Percentiles rank a stretch among this genome's conserved stretches.
Conservation (phyloP, 768 basidiomycete genomes). For the Clitopilus passeckerianus region DNA sequence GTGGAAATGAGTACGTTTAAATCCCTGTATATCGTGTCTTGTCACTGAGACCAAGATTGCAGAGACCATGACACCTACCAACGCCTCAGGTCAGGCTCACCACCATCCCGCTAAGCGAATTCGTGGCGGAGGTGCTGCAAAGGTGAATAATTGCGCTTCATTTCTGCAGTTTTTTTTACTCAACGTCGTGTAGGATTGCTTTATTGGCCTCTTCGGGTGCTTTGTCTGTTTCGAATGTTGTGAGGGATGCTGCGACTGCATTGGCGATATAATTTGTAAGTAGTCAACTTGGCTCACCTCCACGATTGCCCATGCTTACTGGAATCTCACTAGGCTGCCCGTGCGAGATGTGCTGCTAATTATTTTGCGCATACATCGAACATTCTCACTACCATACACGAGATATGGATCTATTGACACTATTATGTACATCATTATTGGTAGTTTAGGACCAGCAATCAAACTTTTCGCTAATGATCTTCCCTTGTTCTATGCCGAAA, state of each 20-base stretch:
- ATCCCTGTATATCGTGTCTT: neutral
- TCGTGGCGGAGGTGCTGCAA: neutral
- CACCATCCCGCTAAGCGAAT: neutral
- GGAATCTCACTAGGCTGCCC: constrained; percentile 49
- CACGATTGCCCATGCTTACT: no score
- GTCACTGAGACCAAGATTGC: neutral
- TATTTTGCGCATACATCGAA: neutral
- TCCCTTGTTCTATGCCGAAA: no score
- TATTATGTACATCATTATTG: neutral
- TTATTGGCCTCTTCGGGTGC: constrained; percentile 38
- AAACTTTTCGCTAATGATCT: no score
- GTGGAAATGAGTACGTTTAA: constrained; percentile 58
- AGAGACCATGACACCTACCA: neutral
- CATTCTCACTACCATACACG: neutral
- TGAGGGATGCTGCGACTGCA: constrained; percentile 48
- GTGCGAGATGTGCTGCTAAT: constrained; percentile 51
- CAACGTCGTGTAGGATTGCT: constrained; percentile 37
- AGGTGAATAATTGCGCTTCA: neutral
- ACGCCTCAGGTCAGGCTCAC: neutral
- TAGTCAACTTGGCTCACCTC: neutral
- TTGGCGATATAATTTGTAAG: constrained; percentile 47
- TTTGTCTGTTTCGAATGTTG: constrained; percentile 48
- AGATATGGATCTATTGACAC: neutral
- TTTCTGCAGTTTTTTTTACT: neutral
- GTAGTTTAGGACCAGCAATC: no score